Evolutionary conservation across 805 yeast genomes (phyloP), one percentile per base, ranked within the genome.

Genomic region (Hanseniaspora jakobsenii): DNA sequence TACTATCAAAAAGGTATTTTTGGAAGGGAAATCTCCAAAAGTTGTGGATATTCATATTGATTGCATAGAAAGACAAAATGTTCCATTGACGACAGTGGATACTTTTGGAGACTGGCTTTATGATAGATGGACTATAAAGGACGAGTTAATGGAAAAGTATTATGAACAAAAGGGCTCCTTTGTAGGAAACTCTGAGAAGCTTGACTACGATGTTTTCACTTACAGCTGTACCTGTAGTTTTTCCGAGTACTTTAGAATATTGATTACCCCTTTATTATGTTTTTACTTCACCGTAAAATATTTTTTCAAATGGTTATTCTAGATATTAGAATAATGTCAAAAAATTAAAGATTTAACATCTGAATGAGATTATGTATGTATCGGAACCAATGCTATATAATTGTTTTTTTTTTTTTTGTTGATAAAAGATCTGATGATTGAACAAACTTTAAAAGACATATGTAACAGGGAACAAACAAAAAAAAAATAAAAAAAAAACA

Each of bases 51-150:
- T 82, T 49, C 74, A 81, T 59, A 65, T 86, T 48, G 71, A 79
- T 49, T 71, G 75, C 10, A 70, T 72, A 50, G 64, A 65, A 8
- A 53, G 84, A 8, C 53, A 62, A 4, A 82, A 78, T 7, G 81
- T 85, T 13, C 94, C 94, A 1, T 65, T 68, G 6, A 67, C 66
- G n/a, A 59, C 61, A 32, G 65, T 59, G 12, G 66, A 63, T n/a
- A 71, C 70, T 47, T 86, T 91, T 55, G 81, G 77, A 43, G 62
- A 70, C 19, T 91, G 98, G 98, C 61, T 91, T 36, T 69, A 66
- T 49, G 61, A 69, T 2, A 62, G 73, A 9, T 91, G 97, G 97
- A 55, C 63, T 16, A 78, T 74, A 50, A 91, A 91, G 60, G 97
- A 91, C 60, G 62, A 59, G 38, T 58, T 79, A 38, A 66, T 91